Evolutionary conservation across 805 yeast genomes (phyloP), one percentile per base, ranked within the genome.

Genomic region (Metschnikowia lunata): DNA sequence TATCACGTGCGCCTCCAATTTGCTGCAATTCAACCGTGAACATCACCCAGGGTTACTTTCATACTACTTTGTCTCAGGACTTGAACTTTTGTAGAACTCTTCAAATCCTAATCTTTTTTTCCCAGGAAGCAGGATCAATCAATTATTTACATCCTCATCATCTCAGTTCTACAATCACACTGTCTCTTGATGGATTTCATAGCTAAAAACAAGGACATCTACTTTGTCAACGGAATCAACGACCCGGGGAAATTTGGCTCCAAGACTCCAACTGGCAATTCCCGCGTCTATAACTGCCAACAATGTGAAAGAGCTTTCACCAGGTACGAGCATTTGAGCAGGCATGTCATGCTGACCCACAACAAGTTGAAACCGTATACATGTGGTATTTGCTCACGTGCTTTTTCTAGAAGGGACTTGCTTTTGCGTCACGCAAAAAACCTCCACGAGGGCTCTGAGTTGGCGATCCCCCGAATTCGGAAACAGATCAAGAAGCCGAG

Each of bases 291-390:
- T 52, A 67, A 66, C 43, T 71, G 76, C 51, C 56, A 58, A 28
- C 65, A 67, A 38, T 71, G 76, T 49, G 59, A 67, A 37, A 60
- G 74, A 23, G 76, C 76, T 4, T 71, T 71, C 54, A 71, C 75
- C n/a, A 55, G 76, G 45, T 75, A 71, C 47, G 76, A 71, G 51
- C 76, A 71, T 46, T 55, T 71, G 33, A 67, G 72, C 26, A 56
- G 76, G 37, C 76, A 71, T 48, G 60, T 70, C 12, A 55, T 67
- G 30, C 64, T 66, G 46, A 71, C 76, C 8, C 76, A 71, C 48
- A 71, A 71, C 55, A 71, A 71, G 43, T 57, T 69, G 42, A 70
- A 69, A 50, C 76, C 76, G 3, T 71, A 67, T 48, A 57, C 65
- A 6, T 71, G 76, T 46, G 75, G 75, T 7, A 63, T 71, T n/a